Conservation (phyloP, 106 monocot species). For the Chionographis japonica region DNA sequence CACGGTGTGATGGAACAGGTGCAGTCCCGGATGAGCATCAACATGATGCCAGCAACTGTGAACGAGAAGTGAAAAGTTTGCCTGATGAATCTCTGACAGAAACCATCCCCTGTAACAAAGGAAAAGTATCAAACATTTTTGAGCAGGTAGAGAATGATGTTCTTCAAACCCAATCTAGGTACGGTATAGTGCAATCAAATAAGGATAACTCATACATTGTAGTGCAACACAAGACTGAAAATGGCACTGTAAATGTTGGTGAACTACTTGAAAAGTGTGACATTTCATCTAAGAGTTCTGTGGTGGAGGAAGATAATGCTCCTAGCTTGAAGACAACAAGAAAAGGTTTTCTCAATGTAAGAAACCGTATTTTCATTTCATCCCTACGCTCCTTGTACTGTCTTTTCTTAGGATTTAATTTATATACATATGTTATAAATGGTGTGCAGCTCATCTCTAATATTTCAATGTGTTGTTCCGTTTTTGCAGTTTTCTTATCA, state of each 20-base stretch:
- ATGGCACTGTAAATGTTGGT: not conserved
- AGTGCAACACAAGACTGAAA: slow-evolving; percentile 19
- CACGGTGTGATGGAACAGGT: slow-evolving; percentile 22
- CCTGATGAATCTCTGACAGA: not conserved
- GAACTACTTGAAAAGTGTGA: slow-evolving; percentile 9
- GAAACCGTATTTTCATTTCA: not conserved
- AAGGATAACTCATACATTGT: slow-evolving; percentile 1
- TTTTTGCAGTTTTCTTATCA: too few relatives aligned
- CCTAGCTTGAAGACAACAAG: slow-evolving; percentile 23
- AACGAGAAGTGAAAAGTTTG: slow-evolving; percentile 22
- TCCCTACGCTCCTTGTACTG: not conserved
- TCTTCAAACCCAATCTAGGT: slow-evolving; percentile 9
- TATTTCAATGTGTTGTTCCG: too few relatives aligned
- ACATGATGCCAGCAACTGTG: slow-evolving; percentile 13
- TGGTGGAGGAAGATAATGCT: slow-evolving; percentile 15
- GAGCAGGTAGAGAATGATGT: slow-evolving; percentile 6
- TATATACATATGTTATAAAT: too few relatives aligned
- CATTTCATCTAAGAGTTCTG: slow-evolving; percentile 15
- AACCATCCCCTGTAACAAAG: not conserved
- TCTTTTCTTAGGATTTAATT: not conserved
- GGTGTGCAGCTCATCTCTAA: too few relatives aligned
- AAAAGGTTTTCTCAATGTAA: slow-evolving; percentile 36
- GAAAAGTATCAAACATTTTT: not conserved
- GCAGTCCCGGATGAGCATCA: slow-evolving; percentile 11
- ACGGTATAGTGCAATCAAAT: slow-evolving; percentile 1